phyloP scores from a whole-genome alignment of 148 eudicot genomes.

The Camellia sinensis region DNA sequence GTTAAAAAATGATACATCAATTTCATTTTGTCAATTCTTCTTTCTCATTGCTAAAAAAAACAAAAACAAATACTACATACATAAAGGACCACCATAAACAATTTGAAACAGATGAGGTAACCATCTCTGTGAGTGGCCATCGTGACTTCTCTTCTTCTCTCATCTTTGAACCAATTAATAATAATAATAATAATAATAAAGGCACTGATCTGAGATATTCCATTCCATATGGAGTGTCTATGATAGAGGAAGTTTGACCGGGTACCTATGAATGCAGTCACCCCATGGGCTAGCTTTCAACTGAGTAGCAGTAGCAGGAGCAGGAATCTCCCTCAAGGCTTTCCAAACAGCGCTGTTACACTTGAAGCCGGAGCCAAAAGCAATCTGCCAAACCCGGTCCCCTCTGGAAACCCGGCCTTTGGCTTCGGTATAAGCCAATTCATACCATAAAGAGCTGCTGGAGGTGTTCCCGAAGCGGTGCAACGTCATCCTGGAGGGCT shows the following conservation, averaged over 20 bases:
- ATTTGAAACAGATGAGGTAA: too few relatives aligned
- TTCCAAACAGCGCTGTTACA: slow-evolving; percentile 92
- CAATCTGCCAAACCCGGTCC: slow-evolving; percentile 83
- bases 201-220: too few relatives aligned
- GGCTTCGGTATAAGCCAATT: slow-evolving; percentile 65
- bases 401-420: slow-evolving; percentile 65
- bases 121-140: too few relatives aligned
- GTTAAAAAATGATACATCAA: too few relatives aligned
- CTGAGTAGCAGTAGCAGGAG: slow-evolving; percentile 33
- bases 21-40: too few relatives aligned
- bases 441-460: slow-evolving; percentile 83
- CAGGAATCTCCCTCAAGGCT: slow-evolving; percentile 48
- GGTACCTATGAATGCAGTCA: slow-evolving; percentile 54
- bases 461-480: slow-evolving; percentile 87
- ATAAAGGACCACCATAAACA: too few relatives aligned
- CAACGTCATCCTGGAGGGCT: slow-evolving; percentile 85
- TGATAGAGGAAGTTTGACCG: slow-evolving; percentile 42
- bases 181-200: too few relatives aligned
- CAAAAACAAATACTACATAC: too few relatives aligned
- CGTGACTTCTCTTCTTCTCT: too few relatives aligned
- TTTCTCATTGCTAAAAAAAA: too few relatives aligned
- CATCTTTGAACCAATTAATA: too few relatives aligned
- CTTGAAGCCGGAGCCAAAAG: slow-evolving; percentile 88
- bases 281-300: slow-evolving; percentile 63
- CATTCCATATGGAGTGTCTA: slow-evolving; percentile 12